Evolutionary conservation across 257 asterid genomes (phyloP), one percentile per base, ranked within the genome.

Genomic region (Hygrophila difformis): DNA sequence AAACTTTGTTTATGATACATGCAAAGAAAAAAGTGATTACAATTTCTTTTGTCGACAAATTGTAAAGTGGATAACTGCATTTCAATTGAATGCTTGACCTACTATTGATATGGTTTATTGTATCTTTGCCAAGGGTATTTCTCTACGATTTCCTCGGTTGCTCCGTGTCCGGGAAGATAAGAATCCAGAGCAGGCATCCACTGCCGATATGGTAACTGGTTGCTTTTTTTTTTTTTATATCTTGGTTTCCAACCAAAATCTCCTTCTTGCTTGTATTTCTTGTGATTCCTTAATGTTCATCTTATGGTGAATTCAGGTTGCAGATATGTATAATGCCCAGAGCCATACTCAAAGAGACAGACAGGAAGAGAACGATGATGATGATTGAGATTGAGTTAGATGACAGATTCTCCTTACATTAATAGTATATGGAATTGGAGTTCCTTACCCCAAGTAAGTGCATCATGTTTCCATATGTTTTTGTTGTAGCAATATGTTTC

Each of bases 111-210:
- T 55, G 51, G 57, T 8, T 48, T 58, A 20, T 48, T 58, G 22
- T 68, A 37, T 52, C 56, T 55, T 44, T 37, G 41, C 17, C 2
- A 44, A 86, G 97, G 99, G 99, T 59, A 80, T 91, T 49, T 91
- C 97, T 1, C 69, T 91, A 46, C 65, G 95, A 24, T 86, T 91
- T 69, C 99, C 97, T 18, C 89, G 95, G 46, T 56, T 91, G 37
- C 69, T 87, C 33, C 79, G 93, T 51, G 76, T 86, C 33, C 77
- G 96, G 47, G 89, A 76, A 67, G 99, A 91, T 72, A 86, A 91
- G 75, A 75, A 46, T 43, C 97, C 99, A 11, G 97, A 86, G 76
- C 67, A 86, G 61, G 89, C 99, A 50, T 60, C 95, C 15, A 66
- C 95, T 40, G 65, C 97, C 38, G 97, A 91, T 46, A 73, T 61